Evolutionary conservation across 2,329 filamentous ascomycete genomes (phyloP), one percentile per base, ranked within the genome.

Genomic region (Onygenales sp.): DNA sequence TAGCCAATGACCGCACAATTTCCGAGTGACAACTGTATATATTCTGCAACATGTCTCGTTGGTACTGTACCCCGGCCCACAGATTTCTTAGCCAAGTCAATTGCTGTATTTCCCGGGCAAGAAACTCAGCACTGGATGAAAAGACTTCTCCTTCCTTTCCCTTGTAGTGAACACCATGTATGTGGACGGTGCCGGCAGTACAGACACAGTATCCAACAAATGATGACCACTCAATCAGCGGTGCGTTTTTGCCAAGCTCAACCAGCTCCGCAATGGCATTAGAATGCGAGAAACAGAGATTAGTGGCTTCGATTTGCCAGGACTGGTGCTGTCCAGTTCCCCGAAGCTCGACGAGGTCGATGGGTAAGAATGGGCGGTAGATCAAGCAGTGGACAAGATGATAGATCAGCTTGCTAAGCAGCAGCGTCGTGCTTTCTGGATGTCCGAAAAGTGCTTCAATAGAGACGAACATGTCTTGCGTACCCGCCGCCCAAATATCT

Each of bases 221-320:
- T 0, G 85, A 84, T 0, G 89, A 87, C 88, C 88, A 94, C 67
- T 93, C 88, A 21, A 91, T 82, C 2, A 85, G 80, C 1, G 82
- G 80, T 1, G 84, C 83, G 59, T 86, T 85, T 58, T 85, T 85
- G 1, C 87, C 87, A 13, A 91, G 79, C 64, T 92, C 86, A 4
- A 90, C 84, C 2, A 95, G 73, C 63, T 94, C 89, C 1, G 87
- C 84, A 50, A 94, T 91, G 5, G 89, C 88, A 63, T 94, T 95
- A 5, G 89, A 89, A 60, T 95, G 89, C 14, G 91, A 73, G 66
- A 85, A 93, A 68, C 89, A 94, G 65, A 92, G 78, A 62, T 93
- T 92, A 0, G 89, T 94, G 0, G 89, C 88, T 66, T 94, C 88
- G 47, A 94, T 92, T 65, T 94, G 89, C 89, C 89, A 95, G 32